Evolutionary conservation across 2,329 filamentous ascomycete species (phyloP), one percentile per base, ranked within the genome.

Genomic region (Trichoderma pleuroti): DNA sequence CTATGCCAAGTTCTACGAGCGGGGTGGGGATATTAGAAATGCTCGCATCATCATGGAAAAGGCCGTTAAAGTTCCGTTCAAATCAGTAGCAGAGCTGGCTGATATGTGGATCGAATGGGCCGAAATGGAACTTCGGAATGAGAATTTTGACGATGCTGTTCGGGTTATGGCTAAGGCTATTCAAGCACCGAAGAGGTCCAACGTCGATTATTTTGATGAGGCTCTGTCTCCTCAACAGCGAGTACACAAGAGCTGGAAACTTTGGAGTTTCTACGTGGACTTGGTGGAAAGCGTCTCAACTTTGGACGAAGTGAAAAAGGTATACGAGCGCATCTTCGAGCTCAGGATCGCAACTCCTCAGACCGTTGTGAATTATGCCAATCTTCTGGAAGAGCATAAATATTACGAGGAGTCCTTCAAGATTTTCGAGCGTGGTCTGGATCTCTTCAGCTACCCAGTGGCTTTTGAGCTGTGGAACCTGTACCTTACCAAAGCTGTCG

Each of bases 61-160:
- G 82, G 95, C 95, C 16, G 93, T 97, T 78, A 98, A 98, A 78
- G 96, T 99, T 1, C 94, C 95, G 0, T 99, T 97, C 86, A 98
- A 97, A 78, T 97, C 94, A 0, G 95, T 99, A n/a, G 90, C 92
- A 34, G 96, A 99, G 81, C 86, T 99, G 71, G 96, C 96, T 24
- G 96, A 99, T 77, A 97, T 96, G 87, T 99, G 96, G 96, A 97
- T 97, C 74, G 94, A 97, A 82, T 99, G 96, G 95, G 95, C 97
- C 1, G 95, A 99, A 81, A 93, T 99, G 92, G 96, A 99, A 80
- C 86, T 99, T 62, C 92, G 96, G 62, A 94, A 94, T 77, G 94
- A 98, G 77, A 97, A 98, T 78, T 98, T 98, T 74, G 94, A 98
- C 78, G 92, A 93, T 76, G 96, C 97, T 4, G 91, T 98, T 73